Conservation (phyloP, 169 alveolate species). For the Eimeria necatrix region DNA sequence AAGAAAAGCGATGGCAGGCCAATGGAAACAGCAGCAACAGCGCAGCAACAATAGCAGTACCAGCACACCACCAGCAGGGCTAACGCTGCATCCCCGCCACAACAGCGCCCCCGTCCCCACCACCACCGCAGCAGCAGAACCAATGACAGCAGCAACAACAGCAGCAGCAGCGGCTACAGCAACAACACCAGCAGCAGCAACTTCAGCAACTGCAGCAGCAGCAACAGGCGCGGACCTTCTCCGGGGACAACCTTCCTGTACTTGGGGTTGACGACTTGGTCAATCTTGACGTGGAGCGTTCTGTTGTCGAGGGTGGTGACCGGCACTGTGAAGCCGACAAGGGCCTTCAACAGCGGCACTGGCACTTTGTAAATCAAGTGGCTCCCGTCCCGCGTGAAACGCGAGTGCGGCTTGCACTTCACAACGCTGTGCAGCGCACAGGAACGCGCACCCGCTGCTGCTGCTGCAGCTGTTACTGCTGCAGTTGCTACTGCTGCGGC, state of each 20-base stretch:
- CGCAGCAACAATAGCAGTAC: no score
- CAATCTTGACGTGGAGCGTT: constrained; percentile 78
- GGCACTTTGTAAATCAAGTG: constrained; percentile 83
- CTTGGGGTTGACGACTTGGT: constrained; percentile 83
- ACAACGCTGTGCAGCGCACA: constrained; percentile 74
- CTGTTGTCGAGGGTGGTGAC: constrained; percentile 85
- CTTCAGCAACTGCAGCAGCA: no score
- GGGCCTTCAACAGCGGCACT: constrained; percentile 84
- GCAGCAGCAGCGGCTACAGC: not conserved
- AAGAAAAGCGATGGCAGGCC: no score
- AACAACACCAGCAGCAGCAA: no score
- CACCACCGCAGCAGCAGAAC: no score
- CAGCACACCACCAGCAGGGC: no score
- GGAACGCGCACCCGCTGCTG: not conserved
- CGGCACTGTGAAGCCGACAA: constrained; percentile 85
- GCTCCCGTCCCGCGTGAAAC: constrained; percentile 85
- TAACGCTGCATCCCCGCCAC: no score
- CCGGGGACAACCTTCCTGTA: constrained; percentile 83
- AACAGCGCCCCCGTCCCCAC: no score
- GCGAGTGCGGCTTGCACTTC: constrained; percentile 83
- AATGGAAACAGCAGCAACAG: no score
- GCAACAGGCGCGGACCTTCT: constrained; percentile 78
- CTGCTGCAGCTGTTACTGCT: not conserved
- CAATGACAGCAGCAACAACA: not conserved
- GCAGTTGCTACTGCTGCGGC: not conserved